These are phyloP conservation scores for Mortierella polycephala DNA, from an alignment of 371 early-diverging fungal genomes.

Conservation along the genomic window DNA sequence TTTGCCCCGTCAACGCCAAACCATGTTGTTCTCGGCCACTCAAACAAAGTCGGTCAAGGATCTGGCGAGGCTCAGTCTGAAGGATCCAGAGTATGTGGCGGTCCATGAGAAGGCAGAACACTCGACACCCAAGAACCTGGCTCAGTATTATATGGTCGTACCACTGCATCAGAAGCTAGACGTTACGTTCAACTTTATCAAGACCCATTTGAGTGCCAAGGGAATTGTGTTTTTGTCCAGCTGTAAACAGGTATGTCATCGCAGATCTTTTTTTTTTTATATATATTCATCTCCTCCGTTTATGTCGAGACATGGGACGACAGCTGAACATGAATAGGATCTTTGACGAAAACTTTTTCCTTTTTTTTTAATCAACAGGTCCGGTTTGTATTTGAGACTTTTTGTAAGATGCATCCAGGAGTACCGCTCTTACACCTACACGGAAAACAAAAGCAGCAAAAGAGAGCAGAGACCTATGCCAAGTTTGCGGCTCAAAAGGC, in stretches of 20 bases:
- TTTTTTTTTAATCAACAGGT: conserved; percentile 56
- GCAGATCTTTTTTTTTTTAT: neutral
- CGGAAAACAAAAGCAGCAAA: conserved; percentile 95
- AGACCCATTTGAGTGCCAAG: conserved; percentile 89
- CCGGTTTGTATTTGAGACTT: conserved; percentile 93
- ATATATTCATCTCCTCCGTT: conserved; percentile 1
- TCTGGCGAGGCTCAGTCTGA: conserved; percentile 89
- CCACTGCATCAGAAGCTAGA: conserved; percentile 90
- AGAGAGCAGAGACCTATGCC: conserved; percentile 91
- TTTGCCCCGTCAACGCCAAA: conserved; percentile 88
- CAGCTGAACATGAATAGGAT: no score
- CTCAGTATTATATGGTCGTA: conserved; percentile 87
- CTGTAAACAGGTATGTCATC: conserved; percentile 80
- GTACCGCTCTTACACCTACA: conserved; percentile 91
- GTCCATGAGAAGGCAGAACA: conserved; percentile 89
- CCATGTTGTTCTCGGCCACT: conserved; percentile 96
- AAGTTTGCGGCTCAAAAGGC: conserved; percentile 80
- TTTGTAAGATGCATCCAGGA: conserved; percentile 95
- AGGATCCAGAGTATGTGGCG: conserved; percentile 93
- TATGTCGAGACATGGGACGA: no score
- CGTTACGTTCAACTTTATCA: conserved; percentile 92
- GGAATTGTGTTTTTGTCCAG: conserved; percentile 88
- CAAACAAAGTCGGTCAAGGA: conserved; percentile 96
- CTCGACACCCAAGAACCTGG: conserved; percentile 83
- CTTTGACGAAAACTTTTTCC: no score